Conservation (phyloP, 805 yeast species). For the Candida sakaeoensis region DNA sequence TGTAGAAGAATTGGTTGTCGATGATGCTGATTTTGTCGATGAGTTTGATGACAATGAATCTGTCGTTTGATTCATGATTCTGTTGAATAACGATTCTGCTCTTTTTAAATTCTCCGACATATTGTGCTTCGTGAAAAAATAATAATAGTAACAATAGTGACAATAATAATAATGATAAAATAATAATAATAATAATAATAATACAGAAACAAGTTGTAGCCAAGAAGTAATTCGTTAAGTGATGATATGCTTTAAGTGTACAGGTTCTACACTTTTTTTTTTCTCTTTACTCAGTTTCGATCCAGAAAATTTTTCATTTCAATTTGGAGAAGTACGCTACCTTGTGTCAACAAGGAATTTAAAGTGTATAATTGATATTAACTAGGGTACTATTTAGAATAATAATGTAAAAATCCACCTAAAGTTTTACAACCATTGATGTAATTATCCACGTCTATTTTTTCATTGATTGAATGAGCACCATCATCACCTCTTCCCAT, state of each 20-base stretch:
- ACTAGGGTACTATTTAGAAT: constrained; percentile 36
- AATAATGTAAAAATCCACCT: constrained; percentile 90
- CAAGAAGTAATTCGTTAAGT: too few relatives aligned
- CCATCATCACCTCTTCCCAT: constrained; percentile 99
- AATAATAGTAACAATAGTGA: background rate
- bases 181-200: too few relatives aligned
- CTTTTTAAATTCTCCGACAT: constrained; percentile 46
- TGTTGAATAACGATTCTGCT: constrained; percentile 44
- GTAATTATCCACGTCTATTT: constrained; percentile 82
- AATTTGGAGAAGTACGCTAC: background rate
- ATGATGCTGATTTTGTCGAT: constrained; percentile 1
- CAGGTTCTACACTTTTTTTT: too few relatives aligned
- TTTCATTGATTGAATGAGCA: constrained; percentile 97
- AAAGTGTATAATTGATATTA: too few relatives aligned
- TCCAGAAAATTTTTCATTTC: background rate
- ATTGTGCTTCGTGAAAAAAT: constrained; percentile 2
- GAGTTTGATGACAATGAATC: constrained; percentile 6
- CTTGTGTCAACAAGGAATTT: background rate
- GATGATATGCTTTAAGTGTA: too few relatives aligned
- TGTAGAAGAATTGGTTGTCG: background rate
- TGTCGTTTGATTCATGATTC: constrained; percentile 41
- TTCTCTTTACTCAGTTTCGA: too few relatives aligned
- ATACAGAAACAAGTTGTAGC: too few relatives aligned
- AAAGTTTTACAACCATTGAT: constrained; percentile 91
- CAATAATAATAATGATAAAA: background rate